phyloP scores from a whole-genome alignment of 1,284 basidiomycete genomes.

The Trichosporon inkin region DNA sequence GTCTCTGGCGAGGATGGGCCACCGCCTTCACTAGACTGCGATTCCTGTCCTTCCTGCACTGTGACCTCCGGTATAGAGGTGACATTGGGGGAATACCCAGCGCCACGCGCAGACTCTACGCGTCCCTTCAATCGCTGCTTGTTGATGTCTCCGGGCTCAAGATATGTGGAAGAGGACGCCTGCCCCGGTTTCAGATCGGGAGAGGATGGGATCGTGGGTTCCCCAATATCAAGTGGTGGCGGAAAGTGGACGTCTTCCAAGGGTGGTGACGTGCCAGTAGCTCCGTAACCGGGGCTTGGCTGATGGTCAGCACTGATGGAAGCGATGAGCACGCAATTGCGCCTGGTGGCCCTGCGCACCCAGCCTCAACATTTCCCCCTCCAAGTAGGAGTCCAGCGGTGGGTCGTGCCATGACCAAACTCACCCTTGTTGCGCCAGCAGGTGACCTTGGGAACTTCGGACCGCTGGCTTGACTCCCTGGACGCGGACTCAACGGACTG shows the following conservation, averaged over 20 bases:
- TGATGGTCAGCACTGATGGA: slow-evolving; percentile 4
- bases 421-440: neutral
- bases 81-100: slow-evolving; percentile 17
- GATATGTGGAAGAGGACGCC: neutral
- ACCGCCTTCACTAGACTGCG: neutral
- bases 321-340: too few relatives aligned
- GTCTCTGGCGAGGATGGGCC: neutral
- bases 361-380: too few relatives aligned
- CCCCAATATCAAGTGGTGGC: slow-evolving; percentile 44
- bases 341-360: too few relatives aligned
- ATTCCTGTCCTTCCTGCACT: neutral
- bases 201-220: slow-evolving; percentile 15
- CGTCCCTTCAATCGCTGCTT: neutral
- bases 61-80: slow-evolving; percentile 4
- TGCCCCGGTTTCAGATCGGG: neutral
- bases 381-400: too few relatives aligned
- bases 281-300: slow-evolving; percentile 28
- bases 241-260: slow-evolving; percentile 17
- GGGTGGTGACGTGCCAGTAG: slow-evolving; percentile 25
- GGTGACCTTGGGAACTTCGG: neutral
- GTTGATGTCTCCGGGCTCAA: neutral
- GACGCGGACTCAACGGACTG: neutral
- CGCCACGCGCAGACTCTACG: neutral
- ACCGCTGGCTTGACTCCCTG: neutral
- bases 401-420: too few relatives aligned